Base-by-base conservation (phyloP, 768 basidiomycete genomes). In the Tylopilus felleus region DNA sequence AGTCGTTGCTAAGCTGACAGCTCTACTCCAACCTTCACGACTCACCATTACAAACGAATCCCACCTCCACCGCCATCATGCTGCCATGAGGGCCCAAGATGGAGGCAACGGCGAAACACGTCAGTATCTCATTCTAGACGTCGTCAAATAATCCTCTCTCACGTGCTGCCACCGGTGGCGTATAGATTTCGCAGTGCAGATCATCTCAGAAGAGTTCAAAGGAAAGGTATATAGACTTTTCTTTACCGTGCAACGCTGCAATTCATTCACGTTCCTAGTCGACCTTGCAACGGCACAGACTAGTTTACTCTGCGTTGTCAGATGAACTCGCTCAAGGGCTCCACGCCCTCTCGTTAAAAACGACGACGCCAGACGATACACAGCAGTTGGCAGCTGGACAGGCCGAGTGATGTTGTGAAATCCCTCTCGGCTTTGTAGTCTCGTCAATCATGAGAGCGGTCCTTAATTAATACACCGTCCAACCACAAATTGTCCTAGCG, bases 11-110 rank as follows among this genome's bases (percentile, higher is more conserved):
- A 66, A 93, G 91, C 73, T 93, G 60, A 81, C 75, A 50, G 67
- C 72, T 41, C 73, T 82, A 47, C 75, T 93, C 51, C 74, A 76
- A 61, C 90, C 91, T 19, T 70, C 78, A 50, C 75, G 77, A 62
- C 75, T 93, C 65, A 76, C 66, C 50, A 85, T 93, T 65, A 77
- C 77, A 33, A 93, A 93, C 71, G 87, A 93, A 64, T 93, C 91
- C 49, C 85, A 83, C 81, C 78, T 88, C 73, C 91, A 93, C 71
- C 81, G 87, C 64, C 87, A 93, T 74, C 91, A 93, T 73, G 79
- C 80, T 52, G 77, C 91, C 44, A 93, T 93, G 91, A 80, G 80
- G 66, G 84, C 77, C 41, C 76, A 82, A 69, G 81, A 78, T 51
- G 83, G 80, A 59, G 81, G 79, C 41, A 83, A 77, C 64, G 85